phyloP scores from a whole-genome alignment of 208 protist genomes.

The Porcisia hertigi region DNA sequence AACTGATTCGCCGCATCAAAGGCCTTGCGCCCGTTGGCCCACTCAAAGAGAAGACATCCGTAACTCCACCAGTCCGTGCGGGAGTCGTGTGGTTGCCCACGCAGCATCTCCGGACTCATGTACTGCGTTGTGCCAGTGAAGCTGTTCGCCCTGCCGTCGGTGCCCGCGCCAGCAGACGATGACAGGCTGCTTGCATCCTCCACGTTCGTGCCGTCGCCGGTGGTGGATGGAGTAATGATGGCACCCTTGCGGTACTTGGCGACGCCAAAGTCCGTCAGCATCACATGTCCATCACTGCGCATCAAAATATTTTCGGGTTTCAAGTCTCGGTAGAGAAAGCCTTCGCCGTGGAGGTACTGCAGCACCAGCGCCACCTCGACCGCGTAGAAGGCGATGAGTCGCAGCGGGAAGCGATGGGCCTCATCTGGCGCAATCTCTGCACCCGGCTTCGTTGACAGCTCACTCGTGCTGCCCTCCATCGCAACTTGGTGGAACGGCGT shows the following conservation, averaged over 20 bases:
- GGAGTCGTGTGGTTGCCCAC: slow-evolving; percentile 80
- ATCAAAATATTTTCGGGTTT: slow-evolving; percentile 96
- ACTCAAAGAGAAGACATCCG: slow-evolving; percentile 95
- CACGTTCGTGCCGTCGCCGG: slow-evolving; percentile 1
- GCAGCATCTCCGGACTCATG: slow-evolving; percentile 94
- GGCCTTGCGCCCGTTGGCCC: slow-evolving; percentile 87
- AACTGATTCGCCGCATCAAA: slow-evolving; percentile 76
- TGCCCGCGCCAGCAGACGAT: not conserved
- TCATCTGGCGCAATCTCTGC: slow-evolving; percentile 45
- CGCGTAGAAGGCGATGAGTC: slow-evolving; percentile 87
- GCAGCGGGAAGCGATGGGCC: slow-evolving; percentile 60
- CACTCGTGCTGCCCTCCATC: slow-evolving; percentile 30
- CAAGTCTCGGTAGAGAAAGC: slow-evolving; percentile 92
- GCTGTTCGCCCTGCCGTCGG: slow-evolving; percentile 54
- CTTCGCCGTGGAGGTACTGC: slow-evolving; percentile 84
- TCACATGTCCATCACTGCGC: slow-evolving; percentile 87
- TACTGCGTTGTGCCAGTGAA: slow-evolving; percentile 96
- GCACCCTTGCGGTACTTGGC: slow-evolving; percentile 86
- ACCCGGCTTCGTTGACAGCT: slow-evolving; percentile 13
- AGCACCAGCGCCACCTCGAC: slow-evolving; percentile 90
- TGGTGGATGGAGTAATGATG: slow-evolving; percentile 23
- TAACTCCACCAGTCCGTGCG: slow-evolving; percentile 97
- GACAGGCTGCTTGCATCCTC: not conserved
- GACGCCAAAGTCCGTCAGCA: slow-evolving; percentile 95
- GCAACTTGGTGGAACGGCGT: slow-evolving; percentile 29